Evolutionary conservation across 2,329 filamentous ascomycete genomes (phyloP).

Genomic region (Metarhizium rileyi): DNA sequence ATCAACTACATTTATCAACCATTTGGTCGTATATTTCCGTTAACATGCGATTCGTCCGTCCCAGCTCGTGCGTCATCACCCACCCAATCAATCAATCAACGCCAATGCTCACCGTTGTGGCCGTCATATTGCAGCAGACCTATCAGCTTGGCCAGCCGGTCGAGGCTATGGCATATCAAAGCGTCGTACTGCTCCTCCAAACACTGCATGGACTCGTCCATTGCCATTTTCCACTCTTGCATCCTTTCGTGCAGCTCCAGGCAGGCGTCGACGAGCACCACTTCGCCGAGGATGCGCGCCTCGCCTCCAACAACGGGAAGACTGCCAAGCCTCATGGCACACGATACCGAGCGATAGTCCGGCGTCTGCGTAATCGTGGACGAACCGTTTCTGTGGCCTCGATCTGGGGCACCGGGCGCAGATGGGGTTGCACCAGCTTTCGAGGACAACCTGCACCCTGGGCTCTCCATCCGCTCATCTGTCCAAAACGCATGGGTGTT

Average conservation of each 20-base stretch:
- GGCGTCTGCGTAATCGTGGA: not conserved
- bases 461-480: not conserved
- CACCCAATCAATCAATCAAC: too few species aligned
- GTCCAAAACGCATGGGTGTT: not conserved
- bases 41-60: too few species aligned
- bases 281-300: conserved; percentile 4
- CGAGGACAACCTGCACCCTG: not conserved
- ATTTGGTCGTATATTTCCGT: too few species aligned
- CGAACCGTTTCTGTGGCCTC: not conserved
- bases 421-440: not conserved
- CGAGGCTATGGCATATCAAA: not conserved
- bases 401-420: not conserved
- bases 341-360: not conserved
- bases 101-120: not conserved
- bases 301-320: conserved; percentile 1
- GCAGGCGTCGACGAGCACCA: conserved; percentile 5
- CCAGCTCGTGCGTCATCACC: not conserved
- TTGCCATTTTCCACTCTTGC: conserved; percentile 4
- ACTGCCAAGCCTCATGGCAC: conserved; percentile 6
- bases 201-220: conserved; percentile 1
- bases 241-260: conserved; percentile 5
- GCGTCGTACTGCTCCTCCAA: conserved; percentile 3
- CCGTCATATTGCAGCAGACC: conserved; percentile 6
- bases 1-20: too few species aligned
- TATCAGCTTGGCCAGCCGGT: conserved; percentile 6